Base-by-base conservation (phyloP, 2,329 filamentous ascomycete species). In the Pseudocercospora cruenta region DNA sequence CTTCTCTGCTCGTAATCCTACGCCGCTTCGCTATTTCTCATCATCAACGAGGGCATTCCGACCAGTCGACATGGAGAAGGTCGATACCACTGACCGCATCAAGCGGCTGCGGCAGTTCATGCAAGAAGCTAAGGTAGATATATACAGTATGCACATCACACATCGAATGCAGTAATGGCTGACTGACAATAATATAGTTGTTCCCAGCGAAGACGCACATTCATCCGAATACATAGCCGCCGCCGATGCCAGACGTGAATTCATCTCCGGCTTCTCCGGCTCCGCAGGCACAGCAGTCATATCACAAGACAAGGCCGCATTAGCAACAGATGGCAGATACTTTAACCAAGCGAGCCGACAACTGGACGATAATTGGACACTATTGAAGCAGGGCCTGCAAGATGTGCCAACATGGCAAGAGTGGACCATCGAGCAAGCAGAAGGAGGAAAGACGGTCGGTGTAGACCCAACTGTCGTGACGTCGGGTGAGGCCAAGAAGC, bases 401-500 rank as follows among this genome's bases (percentile, higher is more conserved):
- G 93, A 96, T 79, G 93, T 97, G 9, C 94, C 93, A 0, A 98
- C 94, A 0, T 99, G 95, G 92, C 93, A 97, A 77, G 95, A 98
- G 79, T 99, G 95, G 95, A 87, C 87, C 16, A 90, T 91, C 36
- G 91, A 95, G 76, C 91, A 97, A 78, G 89, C 75, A 91, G 87
- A 91, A 58, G 91, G 89, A 49, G 93, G 93, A 65, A 97, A 97
- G 81, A 86, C 87, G 19, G 94, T 98, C 16, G 94, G 91, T 54
- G 93, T 99, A 49, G 95, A 99, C 76, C 91, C 95, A 0, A 91
- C 92, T 14, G 87, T 97, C 21, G 88, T 99, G 71, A 91, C 94
- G 43, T 91, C 87, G 55, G 70, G 86, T 61, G 88, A 90, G 67
- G 89, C 89, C 10, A 85, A 88, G 47, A 96, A 94, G 78, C 86